phyloP scores from a whole-genome alignment of 208 protist genomes.

The Acanthamoeba quina region DNA sequence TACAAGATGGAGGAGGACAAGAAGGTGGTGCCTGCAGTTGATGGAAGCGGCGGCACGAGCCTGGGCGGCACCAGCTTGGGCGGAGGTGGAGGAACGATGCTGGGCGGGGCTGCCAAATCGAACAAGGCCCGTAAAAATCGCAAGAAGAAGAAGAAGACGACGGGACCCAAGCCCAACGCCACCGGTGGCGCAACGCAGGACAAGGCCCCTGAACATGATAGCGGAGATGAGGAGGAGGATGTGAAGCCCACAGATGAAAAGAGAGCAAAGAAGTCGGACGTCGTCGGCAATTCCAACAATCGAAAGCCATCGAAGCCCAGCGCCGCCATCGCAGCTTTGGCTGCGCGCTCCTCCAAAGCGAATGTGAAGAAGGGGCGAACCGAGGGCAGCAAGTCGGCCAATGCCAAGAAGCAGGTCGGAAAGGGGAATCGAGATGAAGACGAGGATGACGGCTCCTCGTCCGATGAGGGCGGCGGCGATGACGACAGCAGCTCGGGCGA shows the following conservation, averaged over 20 bases:
- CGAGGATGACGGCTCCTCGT: background rate
- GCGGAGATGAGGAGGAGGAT: background rate
- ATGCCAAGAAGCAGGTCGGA: background rate
- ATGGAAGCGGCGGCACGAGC: background rate
- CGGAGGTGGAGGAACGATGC: background rate
- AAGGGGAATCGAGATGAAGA: background rate
- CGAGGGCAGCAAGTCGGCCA: background rate
- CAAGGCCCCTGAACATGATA: background rate
- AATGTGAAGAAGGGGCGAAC: background rate
- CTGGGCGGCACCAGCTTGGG: background rate
- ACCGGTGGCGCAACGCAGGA: background rate
- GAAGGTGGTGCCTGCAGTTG: background rate
- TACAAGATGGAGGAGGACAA: background rate
- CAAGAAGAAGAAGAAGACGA: conserved; percentile 65
- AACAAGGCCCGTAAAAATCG: background rate
- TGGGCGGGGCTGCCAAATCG: background rate
- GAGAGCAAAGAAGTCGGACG: background rate
- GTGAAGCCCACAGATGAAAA: background rate
- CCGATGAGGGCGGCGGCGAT: conserved; percentile 7
- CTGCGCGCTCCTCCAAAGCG: background rate
- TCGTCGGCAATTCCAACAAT: background rate
- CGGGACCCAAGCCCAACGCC: background rate
- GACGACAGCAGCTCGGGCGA: background rate
- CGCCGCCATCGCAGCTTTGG: background rate
- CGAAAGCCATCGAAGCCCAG: background rate